phyloP scores from a whole-genome alignment of 108 stramenopile genomes.

The Epithemia pelagica region DNA sequence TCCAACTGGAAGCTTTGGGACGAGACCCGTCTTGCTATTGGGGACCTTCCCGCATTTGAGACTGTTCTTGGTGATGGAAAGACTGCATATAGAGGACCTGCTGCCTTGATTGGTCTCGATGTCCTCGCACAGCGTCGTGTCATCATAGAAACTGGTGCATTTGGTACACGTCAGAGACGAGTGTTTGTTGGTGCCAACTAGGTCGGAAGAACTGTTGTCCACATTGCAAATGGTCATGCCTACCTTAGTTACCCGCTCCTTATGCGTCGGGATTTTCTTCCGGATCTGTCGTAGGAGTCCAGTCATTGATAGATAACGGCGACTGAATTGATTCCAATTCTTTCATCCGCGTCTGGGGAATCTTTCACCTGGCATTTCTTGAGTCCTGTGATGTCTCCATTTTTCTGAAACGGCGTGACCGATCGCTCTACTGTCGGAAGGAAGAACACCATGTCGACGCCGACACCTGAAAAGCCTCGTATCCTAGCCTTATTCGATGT shows the following conservation, averaged over 20 bases:
- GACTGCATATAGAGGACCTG: conserved; percentile 56
- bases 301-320: too few species aligned
- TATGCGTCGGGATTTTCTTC: too few species aligned
- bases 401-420: too few species aligned
- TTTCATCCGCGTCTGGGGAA: too few species aligned
- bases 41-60: conserved; percentile 67
- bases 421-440: too few species aligned
- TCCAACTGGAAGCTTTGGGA: conserved; percentile 59
- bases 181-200: conserved; percentile 15
- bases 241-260: too few species aligned
- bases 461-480: conserved; percentile 70
- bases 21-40: conserved; percentile 44
- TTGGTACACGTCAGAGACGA: conserved; percentile 25
- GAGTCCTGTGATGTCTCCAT: too few species aligned
- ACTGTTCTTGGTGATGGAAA: conserved; percentile 58
- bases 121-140: conserved; percentile 64
- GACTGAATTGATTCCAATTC: too few species aligned
- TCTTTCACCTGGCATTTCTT: too few species aligned
- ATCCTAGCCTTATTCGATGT: conserved; percentile 98
- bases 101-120: conserved; percentile 68
- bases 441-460: conserved; percentile 12
- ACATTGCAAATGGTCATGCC: too few species aligned
- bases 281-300: too few species aligned
- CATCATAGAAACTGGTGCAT: conserved; percentile 55
- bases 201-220: too few species aligned